These are phyloP conservation scores for Ananas comosus DNA, from an alignment of 176 grass and related monocot genomes.

Conservation along the genomic window DNA sequence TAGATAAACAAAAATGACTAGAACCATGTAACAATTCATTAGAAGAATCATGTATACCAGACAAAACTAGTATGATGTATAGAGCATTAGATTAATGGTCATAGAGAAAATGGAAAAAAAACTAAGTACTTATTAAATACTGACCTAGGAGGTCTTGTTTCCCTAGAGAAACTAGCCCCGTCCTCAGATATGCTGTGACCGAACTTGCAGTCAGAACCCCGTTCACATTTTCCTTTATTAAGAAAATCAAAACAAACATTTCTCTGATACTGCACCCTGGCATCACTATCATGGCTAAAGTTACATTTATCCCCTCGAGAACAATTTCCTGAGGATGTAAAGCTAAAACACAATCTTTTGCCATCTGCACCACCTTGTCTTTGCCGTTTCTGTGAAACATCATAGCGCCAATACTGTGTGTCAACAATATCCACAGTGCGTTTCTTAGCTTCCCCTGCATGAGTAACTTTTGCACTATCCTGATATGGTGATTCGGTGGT, in stretches of 20 bases:
- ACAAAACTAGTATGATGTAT: background rate
- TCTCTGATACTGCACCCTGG: conserved; percentile 54
- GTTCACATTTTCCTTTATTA: conserved; percentile 87
- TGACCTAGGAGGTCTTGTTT: conserved; percentile 46
- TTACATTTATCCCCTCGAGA: conserved; percentile 43
- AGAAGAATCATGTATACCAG: conserved; percentile 1
- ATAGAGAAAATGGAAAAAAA: conserved; percentile 6
- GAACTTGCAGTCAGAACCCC: conserved; percentile 62
- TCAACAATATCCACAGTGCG: conserved; percentile 34
- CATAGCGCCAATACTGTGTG: conserved; percentile 86
- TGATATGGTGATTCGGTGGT: conserved; percentile 66
- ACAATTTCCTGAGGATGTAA: conserved; percentile 74
- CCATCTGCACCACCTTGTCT: conserved; percentile 42
- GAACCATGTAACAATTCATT: background rate
- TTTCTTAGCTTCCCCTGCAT: conserved; percentile 50
- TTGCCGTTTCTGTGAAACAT: conserved; percentile 64
- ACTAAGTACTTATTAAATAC: conserved; percentile 10
- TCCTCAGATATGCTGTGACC: conserved; percentile 55
- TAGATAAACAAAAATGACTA: background rate
- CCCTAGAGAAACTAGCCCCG: conserved; percentile 33
- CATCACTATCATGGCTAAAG: conserved; percentile 61
- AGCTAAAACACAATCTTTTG: conserved; percentile 63
- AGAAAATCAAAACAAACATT: conserved; percentile 96
- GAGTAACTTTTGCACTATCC: conserved; percentile 29
- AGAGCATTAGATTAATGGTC: background rate